Evolutionary conservation across 164 flowering plant species (phyloP).

Genomic region (Dillenia turbinata): DNA sequence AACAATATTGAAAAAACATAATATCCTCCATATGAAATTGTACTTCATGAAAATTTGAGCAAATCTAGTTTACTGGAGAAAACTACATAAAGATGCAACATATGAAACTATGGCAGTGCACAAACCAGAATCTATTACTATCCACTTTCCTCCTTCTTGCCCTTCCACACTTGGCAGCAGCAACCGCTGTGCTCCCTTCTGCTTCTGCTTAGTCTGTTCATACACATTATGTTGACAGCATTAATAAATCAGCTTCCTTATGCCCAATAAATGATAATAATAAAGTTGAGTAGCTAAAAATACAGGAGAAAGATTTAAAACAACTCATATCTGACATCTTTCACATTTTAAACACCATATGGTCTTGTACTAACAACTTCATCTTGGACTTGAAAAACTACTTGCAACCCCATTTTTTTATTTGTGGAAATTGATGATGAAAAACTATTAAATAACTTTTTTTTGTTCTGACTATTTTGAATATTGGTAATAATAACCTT

Average conservation of each 20-base stretch:
- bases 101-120: conserved; percentile 5
- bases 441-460: too few relatives aligned
- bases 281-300: too few relatives aligned
- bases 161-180: conserved; percentile 82
- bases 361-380: too few relatives aligned
- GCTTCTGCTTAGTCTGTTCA: conserved; percentile 74
- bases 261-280: not conserved
- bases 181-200: conserved; percentile 45
- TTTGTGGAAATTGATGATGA: too few relatives aligned
- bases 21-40: not conserved
- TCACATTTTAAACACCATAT: too few relatives aligned
- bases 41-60: not conserved
- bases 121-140: conserved; percentile 86
- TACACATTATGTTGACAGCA: too few relatives aligned
- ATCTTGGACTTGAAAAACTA: too few relatives aligned
- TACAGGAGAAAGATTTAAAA: too few relatives aligned
- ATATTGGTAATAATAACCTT: too few relatives aligned
- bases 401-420: too few relatives aligned
- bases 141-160: conserved; percentile 77
- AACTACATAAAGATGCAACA: not conserved
- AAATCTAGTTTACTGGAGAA: not conserved
- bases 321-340: too few relatives aligned
- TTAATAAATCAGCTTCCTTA: not conserved
- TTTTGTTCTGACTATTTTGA: too few relatives aligned
- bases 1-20: not conserved